phyloP scores from a whole-genome alignment of 2,329 filamentous ascomycete species.

The Fusarium algeriense region DNA sequence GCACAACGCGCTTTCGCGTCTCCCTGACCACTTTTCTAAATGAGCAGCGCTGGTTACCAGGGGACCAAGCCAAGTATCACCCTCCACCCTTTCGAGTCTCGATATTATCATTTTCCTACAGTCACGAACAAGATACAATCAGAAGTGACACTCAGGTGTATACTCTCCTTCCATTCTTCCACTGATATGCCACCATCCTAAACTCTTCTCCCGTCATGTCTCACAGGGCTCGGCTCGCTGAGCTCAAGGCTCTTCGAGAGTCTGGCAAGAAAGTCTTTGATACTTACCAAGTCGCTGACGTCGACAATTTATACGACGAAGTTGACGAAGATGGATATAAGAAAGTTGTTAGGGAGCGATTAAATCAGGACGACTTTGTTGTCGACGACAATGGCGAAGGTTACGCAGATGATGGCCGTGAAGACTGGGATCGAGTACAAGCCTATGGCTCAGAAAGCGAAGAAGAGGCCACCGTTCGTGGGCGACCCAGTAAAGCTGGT shows the following conservation, averaged over 20 bases:
- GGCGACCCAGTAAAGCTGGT: slow-evolving; percentile 66
- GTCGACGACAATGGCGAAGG: slow-evolving; percentile 98
- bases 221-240: slow-evolving; percentile 71
- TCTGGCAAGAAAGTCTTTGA: slow-evolving; percentile 93
- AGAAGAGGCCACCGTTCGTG: slow-evolving; percentile 54
- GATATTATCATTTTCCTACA: slow-evolving; percentile 15
- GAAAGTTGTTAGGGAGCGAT: slow-evolving; percentile 87
- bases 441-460: slow-evolving; percentile 82
- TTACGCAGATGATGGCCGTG: slow-evolving; percentile 95
- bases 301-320: slow-evolving; percentile 90
- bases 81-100: slow-evolving; percentile 23
- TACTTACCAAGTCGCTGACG: slow-evolving; percentile 87
- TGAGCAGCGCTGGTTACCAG: slow-evolving; percentile 35
- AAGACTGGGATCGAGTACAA: slow-evolving; percentile 86
- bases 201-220: slow-evolving; percentile 50
- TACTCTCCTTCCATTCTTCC: background rate
- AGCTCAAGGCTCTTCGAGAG: slow-evolving; percentile 85
- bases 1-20: slow-evolving; percentile 35
- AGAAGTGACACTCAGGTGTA: background rate
- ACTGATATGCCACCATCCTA: slow-evolving; percentile 42
- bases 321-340: slow-evolving; percentile 98
- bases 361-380: slow-evolving; percentile 97
- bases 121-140: background rate
- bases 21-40: slow-evolving; percentile 40
- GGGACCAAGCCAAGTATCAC: slow-evolving; percentile 28